These are phyloP conservation scores for Cryptosporidium tyzzeri DNA, from an alignment of 169 alveolate genomes.

Conservation along the genomic window DNA sequence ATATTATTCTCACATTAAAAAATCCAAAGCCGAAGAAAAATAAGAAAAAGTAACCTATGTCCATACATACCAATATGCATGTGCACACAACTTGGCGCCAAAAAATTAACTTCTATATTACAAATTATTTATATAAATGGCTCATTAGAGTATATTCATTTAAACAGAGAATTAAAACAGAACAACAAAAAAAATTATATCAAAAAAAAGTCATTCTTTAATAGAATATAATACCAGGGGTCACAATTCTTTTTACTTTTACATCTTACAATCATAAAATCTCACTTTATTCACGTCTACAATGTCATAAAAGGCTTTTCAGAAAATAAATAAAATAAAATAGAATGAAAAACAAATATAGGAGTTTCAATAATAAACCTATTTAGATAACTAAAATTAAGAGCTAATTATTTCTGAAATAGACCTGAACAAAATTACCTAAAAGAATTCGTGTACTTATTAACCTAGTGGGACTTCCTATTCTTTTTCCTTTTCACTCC, in stretches of 20 bases:
- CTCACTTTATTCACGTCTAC: too few relatives aligned
- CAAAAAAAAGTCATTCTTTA: background rate
- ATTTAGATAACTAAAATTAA: conserved; percentile 1
- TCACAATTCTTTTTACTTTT: too few relatives aligned
- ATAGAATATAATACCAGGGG: background rate
- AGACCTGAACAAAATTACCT: background rate
- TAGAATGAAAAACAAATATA: background rate
- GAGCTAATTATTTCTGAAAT: background rate
- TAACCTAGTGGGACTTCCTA: background rate
- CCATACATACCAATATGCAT: background rate
- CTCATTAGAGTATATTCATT: background rate
- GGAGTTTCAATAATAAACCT: background rate
- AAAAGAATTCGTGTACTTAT: background rate
- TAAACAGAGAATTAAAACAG: background rate
- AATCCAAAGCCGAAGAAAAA: conserved; percentile 16
- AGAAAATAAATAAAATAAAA: too few relatives aligned
- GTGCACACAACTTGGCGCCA: conserved; percentile 3
- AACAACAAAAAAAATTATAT: background rate
- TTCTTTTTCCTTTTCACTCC: too few relatives aligned
- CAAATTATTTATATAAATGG: background rate
- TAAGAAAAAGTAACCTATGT: background rate
- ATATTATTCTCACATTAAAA: conserved; percentile 32
- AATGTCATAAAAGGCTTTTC: background rate
- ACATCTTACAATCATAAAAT: too few relatives aligned
- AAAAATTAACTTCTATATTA: background rate